Percentiles rank a stretch among this genome's conserved stretches.
phyloP scores from a whole-genome alignment of 2,329 filamentous ascomycete genomes.

The Diaporthe eres region DNA sequence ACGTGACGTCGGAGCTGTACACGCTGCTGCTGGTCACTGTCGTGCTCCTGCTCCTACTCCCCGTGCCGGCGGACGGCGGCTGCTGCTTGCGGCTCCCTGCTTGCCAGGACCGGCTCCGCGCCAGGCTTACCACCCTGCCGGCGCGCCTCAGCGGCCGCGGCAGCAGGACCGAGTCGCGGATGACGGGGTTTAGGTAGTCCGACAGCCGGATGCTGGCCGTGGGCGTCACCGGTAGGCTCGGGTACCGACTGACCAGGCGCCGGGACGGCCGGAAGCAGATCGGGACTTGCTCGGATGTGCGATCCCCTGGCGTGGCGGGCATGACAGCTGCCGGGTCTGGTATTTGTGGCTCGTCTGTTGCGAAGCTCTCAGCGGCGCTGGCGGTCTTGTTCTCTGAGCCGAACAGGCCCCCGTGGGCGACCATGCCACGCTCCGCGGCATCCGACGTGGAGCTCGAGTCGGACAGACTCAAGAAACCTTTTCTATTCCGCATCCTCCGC shows the following conservation, averaged over 20 bases:
- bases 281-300: neutral
- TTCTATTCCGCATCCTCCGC: neutral
- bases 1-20: neutral
- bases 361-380: neutral
- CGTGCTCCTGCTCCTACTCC: neutral
- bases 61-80: neutral
- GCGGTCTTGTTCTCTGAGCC: neutral
- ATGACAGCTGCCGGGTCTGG: neutral
- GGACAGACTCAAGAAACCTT: neutral
- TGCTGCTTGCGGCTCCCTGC: neutral
- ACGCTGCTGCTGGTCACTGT: neutral
- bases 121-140: neutral
- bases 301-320: no score
- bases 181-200: slow-evolving; percentile 5
- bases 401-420: neutral
- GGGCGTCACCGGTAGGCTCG: neutral
- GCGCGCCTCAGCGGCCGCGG: neutral
- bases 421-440: slow-evolving; percentile 8
- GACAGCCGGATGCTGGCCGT: slow-evolving; percentile 2
- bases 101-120: neutral
- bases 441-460: neutral
- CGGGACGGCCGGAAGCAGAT: slow-evolving; percentile 11
- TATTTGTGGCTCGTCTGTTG: neutral
- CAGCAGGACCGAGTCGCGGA: neutral
- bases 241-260: neutral